A percentile compares a stretch with the other conserved stretches of the same genome.
phyloP scores from a whole-genome alignment of 129 eudicot genomes.

The Calendula officinalis region DNA sequence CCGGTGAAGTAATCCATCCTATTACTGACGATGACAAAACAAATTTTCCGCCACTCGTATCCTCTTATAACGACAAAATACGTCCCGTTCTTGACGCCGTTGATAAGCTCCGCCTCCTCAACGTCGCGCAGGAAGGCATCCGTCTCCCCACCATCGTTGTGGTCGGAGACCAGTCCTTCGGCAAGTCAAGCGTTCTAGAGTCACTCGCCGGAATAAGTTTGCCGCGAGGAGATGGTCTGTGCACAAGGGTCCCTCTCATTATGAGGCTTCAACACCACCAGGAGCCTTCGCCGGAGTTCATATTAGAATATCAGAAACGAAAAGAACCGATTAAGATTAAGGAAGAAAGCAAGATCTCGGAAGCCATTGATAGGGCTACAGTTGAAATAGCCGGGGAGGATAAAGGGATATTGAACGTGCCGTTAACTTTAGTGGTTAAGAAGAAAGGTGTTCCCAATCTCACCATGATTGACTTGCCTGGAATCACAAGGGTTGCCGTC shows the following conservation, averaged over 20 bases:
- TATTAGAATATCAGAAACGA: conserved; percentile 25
- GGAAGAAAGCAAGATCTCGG: conserved; percentile 5
- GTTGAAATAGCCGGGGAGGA: conserved; percentile 32
- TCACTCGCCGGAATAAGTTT: conserved; percentile 50
- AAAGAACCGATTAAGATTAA: conserved; percentile 12
- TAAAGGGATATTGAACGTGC: conserved; percentile 35
- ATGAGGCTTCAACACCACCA: conserved; percentile 34
- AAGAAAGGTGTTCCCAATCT: too few species aligned
- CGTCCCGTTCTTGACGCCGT: conserved; percentile 50
- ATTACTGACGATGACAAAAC: background rate
- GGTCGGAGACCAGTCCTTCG: conserved; percentile 53
- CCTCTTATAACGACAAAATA: conserved; percentile 39
- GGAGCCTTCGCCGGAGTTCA: conserved; percentile 12
- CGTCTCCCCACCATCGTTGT: conserved; percentile 52
- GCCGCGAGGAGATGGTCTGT: conserved; percentile 43
- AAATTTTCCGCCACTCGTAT: conserved; percentile 23
- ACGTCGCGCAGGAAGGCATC: conserved; percentile 43
- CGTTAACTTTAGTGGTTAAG: too few species aligned
- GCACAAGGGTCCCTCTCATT: conserved; percentile 46
- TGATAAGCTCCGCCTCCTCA: conserved; percentile 43
- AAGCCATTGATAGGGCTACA: conserved; percentile 32
- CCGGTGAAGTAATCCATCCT: conserved; percentile 4
- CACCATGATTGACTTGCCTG: conserved; percentile 41
- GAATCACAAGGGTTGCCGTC: conserved; percentile 41
- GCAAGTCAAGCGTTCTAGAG: conserved; percentile 47